Base-by-base conservation (phyloP, 768 basidiomycete species). In the Mycena sanguinolenta region DNA sequence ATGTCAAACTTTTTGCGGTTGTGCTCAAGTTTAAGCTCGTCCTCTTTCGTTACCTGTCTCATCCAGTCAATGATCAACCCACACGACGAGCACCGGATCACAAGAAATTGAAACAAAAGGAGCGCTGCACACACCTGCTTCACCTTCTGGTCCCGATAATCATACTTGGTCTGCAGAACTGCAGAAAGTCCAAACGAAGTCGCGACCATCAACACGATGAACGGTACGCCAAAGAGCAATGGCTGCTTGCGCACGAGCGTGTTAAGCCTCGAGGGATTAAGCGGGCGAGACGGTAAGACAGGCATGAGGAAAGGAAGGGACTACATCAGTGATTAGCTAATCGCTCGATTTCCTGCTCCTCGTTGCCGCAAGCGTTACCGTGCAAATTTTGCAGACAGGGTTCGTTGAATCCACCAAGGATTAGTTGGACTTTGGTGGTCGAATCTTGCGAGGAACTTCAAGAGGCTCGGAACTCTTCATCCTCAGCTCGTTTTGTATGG, bases 131-230 rank as follows among this genome's bases (percentile, higher is more conserved):
- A 92, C 69, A 92, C 92, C 83, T 89, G 87, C 73, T 89, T 88
- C 30, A 94, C 88, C 78, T 91, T 93, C 81, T 92, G 88, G 77
- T 93, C 91, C 34, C 97, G 93, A 70, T 94, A 79, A 78, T 98
- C 97, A 77, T 98, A 98, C 30, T 95, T 87, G 32, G 94, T 97
- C 79, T 96, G 94, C 0, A 96, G 96, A 77, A 99, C 90, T 1
- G 87, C 83, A 21, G 91, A 88, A 58, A 99, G 82, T 8, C 91
- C 95, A 77, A 92, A 98, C 21, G 94, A 96, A 1, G 95, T 93
- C 16, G 86, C 90, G 65, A 98, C 95, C 80, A 98, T 92, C 73
- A 96, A 84, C 74, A 92, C 77, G 10, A 98, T 70, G 80, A 99
- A 98, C 0, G 97, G 95, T 0, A 96, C 79, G 14, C 97, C 97